phyloP scores from a whole-genome alignment of 805 yeast species.

The Tetrapisispora iriomotensis region DNA sequence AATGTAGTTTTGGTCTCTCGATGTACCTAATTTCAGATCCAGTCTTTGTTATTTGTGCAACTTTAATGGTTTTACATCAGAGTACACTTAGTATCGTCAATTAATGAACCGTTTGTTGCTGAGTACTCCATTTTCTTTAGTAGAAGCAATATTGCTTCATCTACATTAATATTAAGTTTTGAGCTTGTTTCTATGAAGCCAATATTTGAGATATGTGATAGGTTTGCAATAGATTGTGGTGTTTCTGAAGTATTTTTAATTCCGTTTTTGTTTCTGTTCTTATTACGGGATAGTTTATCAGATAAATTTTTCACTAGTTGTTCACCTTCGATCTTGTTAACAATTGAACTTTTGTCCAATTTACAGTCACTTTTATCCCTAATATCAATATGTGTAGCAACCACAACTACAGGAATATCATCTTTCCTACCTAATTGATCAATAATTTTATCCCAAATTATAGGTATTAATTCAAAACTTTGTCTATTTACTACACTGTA shows the following conservation, averaged over 20 bases:
- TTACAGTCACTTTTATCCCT: slow-evolving; percentile 6
- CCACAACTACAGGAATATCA: slow-evolving; percentile 64
- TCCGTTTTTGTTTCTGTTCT: not conserved
- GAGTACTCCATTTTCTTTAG: slow-evolving; percentile 14
- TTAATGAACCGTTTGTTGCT: slow-evolving; percentile 9
- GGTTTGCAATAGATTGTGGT: not conserved
- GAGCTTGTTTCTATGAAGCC: slow-evolving; percentile 25
- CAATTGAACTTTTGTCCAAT: slow-evolving; percentile 3
- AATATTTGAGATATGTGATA: slow-evolving; percentile 1
- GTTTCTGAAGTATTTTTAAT: not conserved
- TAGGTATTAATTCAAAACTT: slow-evolving; percentile 65
- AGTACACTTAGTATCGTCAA: slow-evolving; percentile 9
- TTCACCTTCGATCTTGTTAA: slow-evolving; percentile 15
- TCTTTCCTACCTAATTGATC: slow-evolving; percentile 53
- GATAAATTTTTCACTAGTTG: slow-evolving; percentile 1
- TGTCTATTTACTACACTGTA: slow-evolving; percentile 72
- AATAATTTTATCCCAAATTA: slow-evolving; percentile 74
- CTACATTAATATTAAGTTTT: slow-evolving; percentile 17
- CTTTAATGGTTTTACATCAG: slow-evolving; percentile 8
- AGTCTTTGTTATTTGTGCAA: not conserved
- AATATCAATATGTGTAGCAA: slow-evolving; percentile 22
- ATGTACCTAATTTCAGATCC: too few species aligned
- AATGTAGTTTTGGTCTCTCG: too few species aligned
- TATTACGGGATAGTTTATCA: not conserved
- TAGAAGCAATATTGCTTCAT: slow-evolving; percentile 15